Percentiles rank a stretch among this genome's conserved stretches.
Evolutionary conservation across 192 early-diverging fungal genomes (phyloP).

Genomic region (Entomortierella beljakovae): DNA sequence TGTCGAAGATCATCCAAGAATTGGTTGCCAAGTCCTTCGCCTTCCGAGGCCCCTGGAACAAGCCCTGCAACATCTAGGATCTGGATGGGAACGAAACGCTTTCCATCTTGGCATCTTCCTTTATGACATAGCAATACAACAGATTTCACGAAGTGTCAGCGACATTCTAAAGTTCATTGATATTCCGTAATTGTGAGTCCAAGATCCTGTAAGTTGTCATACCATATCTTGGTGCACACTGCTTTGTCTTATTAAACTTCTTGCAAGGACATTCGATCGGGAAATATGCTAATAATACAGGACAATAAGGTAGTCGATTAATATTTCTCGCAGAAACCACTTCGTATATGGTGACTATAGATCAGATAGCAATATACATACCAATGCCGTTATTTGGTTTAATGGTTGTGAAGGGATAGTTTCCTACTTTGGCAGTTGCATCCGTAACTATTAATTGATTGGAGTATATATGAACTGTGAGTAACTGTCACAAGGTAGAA

Average conservation of each 20-base stretch:
- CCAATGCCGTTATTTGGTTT: slow-evolving; percentile 83
- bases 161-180: too few relatives aligned
- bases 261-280: slow-evolving; percentile 79
- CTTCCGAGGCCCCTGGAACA: slow-evolving; percentile 84
- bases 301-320: background rate
- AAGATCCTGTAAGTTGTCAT: too few relatives aligned
- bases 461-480: background rate
- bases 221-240: slow-evolving; percentile 83
- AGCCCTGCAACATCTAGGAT: slow-evolving; percentile 87
- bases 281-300: slow-evolving; percentile 63
- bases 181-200: too few relatives aligned
- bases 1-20: slow-evolving; percentile 85
- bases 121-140: background rate
- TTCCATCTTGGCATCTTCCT: slow-evolving; percentile 76
- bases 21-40: slow-evolving; percentile 80
- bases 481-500: too few relatives aligned
- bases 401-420: slow-evolving; percentile 90
- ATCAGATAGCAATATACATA: too few relatives aligned
- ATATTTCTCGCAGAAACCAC: background rate
- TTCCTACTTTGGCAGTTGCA: slow-evolving; percentile 85
- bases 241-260: slow-evolving; percentile 57
- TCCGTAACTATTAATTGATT: slow-evolving; percentile 67
- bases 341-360: too few relatives aligned
- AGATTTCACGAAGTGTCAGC: too few relatives aligned
- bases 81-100: slow-evolving; percentile 74